Evolutionary conservation across 352 stramenopile genomes (phyloP).

Genomic region (Saprolegnia diclina): DNA sequence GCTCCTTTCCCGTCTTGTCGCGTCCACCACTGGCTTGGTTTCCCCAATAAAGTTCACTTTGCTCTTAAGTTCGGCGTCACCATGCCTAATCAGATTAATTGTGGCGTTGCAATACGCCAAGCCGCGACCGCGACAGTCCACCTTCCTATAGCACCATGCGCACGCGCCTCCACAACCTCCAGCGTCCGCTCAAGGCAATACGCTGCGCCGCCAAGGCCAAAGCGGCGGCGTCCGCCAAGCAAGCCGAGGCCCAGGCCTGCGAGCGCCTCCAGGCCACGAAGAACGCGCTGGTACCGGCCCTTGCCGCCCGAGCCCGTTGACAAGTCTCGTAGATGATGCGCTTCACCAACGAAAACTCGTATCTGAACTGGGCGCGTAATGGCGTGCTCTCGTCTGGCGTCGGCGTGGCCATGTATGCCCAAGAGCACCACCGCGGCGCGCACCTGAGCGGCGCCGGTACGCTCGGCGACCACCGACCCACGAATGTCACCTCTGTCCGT

Average conservation of each 20-base stretch:
- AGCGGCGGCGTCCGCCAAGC: not conserved
- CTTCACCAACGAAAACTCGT: constrained; percentile 86
- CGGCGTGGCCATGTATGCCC: constrained; percentile 82
- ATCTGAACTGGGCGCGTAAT: constrained; percentile 83
- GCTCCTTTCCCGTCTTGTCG: too few species aligned
- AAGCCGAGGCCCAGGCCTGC: constrained; percentile 18
- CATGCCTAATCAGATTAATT: constrained; percentile 11
- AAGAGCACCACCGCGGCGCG: constrained; percentile 80
- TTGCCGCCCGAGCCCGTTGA: not conserved
- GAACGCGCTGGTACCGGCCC: not conserved
- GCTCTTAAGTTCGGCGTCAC: constrained; percentile 1
- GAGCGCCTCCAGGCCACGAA: constrained; percentile 6
- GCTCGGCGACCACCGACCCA: not conserved
- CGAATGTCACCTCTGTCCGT: not conserved
- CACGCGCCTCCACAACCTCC: constrained; percentile 11
- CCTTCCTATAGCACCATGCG: constrained; percentile 4
- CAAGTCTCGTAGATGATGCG: constrained; percentile 45
- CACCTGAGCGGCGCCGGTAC: constrained; percentile 72
- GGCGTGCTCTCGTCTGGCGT: constrained; percentile 75
- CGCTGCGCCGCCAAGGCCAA: not conserved
- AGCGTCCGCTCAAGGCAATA: constrained; percentile 8
- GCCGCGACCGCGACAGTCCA: not conserved
- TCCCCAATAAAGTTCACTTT: constrained; percentile 4
- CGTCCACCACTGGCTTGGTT: not conserved
- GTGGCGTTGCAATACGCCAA: constrained; percentile 11